Evolutionary conservation across 192 early-diverging fungal genomes (phyloP).

Genomic region (Linnemannia zychae): DNA sequence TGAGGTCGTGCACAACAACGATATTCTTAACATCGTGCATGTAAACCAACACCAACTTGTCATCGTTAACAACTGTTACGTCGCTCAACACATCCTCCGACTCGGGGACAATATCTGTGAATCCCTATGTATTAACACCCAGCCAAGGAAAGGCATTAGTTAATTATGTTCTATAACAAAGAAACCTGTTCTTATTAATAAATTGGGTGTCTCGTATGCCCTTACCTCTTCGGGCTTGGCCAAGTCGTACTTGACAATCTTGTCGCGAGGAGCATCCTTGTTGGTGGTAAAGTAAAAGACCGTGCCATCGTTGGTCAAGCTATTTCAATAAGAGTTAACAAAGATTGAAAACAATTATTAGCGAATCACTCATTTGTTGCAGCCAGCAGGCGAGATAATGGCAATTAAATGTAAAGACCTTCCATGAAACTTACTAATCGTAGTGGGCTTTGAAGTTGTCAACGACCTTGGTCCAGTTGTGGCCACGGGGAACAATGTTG

Average conservation of each 20-base stretch:
- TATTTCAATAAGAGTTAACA: not conserved
- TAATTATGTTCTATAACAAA: not conserved
- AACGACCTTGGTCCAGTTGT: conserved; percentile 62
- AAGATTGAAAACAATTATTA: not conserved
- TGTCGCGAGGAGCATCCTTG: conserved; percentile 69
- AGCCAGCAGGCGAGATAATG: not conserved
- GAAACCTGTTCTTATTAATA: not conserved
- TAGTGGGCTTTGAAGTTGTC: conserved; percentile 67
- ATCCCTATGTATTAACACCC: conserved; percentile 49
- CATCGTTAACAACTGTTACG: conserved; percentile 59
- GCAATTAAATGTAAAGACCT: not conserved
- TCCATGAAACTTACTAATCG: conserved; percentile 35
- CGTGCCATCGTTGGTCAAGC: conserved; percentile 70
- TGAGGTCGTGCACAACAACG: conserved; percentile 61
- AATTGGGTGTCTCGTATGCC: not conserved
- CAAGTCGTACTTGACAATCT: conserved; percentile 75
- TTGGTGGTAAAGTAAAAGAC: conserved; percentile 75
- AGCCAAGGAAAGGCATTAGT: not conserved
- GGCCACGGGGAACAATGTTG: conserved; percentile 20
- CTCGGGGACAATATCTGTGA: conserved; percentile 72
- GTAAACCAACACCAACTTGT: conserved; percentile 72
- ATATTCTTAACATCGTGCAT: conserved; percentile 74
- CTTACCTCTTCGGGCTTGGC: conserved; percentile 62
- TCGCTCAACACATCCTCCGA: conserved; percentile 61
- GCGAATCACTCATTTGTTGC: not conserved